These are phyloP conservation scores for Phaeolepiota aurea DNA, from an alignment of 768 basidiomycete genomes.

Conservation along the genomic window DNA sequence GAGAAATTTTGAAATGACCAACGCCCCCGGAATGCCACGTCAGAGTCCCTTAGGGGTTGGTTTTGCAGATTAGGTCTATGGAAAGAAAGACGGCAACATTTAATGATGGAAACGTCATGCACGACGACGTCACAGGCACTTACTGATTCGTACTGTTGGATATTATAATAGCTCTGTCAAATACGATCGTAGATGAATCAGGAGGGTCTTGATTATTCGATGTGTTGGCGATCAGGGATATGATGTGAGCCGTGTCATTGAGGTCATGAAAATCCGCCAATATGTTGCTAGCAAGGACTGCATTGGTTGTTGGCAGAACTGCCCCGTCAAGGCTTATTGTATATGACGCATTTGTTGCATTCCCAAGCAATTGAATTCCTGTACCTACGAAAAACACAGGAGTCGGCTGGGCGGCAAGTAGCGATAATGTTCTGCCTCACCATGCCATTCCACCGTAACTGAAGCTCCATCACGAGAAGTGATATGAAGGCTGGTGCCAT, in stretches of 20 bases:
- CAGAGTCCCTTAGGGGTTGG: constrained; percentile 30
- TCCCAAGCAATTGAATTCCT: constrained; percentile 53
- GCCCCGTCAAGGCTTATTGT: constrained; percentile 44
- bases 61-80: not conserved
- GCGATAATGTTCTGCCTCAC: constrained; percentile 34
- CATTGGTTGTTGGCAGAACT: constrained; percentile 10
- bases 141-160: constrained; percentile 14
- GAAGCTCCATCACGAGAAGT: constrained; percentile 54
- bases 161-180: constrained; percentile 49
- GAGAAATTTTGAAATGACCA: constrained; percentile 36
- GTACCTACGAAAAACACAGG: constrained; percentile 36
- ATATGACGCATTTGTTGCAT: constrained; percentile 35
- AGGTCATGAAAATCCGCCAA: constrained; percentile 45
- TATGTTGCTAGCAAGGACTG: constrained; percentile 22
- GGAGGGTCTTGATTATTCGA: constrained; percentile 12
- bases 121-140: no score
- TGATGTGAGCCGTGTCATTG: constrained; percentile 38
- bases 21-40: constrained; percentile 42
- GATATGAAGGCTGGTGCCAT: constrained; percentile 51
- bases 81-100: not conserved
- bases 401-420: constrained; percentile 1
- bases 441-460: constrained; percentile 51
- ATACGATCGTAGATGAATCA: constrained; percentile 34
- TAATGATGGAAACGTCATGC: no score
- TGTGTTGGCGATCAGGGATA: constrained; percentile 44